phyloP scores from a whole-genome alignment of 768 basidiomycete genomes.

The Lactifluus subvellereus region DNA sequence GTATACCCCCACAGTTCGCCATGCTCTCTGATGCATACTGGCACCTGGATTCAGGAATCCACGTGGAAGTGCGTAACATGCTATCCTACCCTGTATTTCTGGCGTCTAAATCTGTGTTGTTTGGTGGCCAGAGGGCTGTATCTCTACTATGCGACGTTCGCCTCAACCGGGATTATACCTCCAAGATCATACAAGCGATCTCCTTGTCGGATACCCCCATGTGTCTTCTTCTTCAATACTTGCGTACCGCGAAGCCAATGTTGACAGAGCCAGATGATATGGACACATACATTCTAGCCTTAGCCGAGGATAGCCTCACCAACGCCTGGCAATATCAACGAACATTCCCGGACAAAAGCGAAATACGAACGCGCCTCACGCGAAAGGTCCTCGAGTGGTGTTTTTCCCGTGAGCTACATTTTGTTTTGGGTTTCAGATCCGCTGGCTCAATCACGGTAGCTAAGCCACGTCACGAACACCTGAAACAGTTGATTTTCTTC shows the following conservation, averaged over 20 bases:
- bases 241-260: slow-evolving; percentile 68
- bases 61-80: slow-evolving; percentile 49
- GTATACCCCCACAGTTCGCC: slow-evolving; percentile 72
- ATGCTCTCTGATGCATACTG: slow-evolving; percentile 81
- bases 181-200: slow-evolving; percentile 70
- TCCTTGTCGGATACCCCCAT: slow-evolving; percentile 41
- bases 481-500: slow-evolving; percentile 58
- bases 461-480: slow-evolving; percentile 39
- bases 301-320: slow-evolving; percentile 56
- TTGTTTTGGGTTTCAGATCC: not conserved
- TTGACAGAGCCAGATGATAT: slow-evolving; percentile 66
- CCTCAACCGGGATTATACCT: slow-evolving; percentile 67
- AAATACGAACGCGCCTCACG: slow-evolving; percentile 49
- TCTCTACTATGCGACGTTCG: slow-evolving; percentile 68
- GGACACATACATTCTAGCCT: slow-evolving; percentile 60
- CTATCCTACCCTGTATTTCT: not conserved
- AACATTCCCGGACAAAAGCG: slow-evolving; percentile 55
- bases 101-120: not conserved
- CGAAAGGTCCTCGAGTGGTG: slow-evolving; percentile 61
- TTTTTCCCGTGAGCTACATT: slow-evolving; percentile 52
- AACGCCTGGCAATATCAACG: slow-evolving; percentile 76
- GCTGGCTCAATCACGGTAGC: slow-evolving; percentile 5
- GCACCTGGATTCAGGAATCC: slow-evolving; percentile 66
- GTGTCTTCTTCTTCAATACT: slow-evolving; percentile 61
- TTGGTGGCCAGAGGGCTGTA: slow-evolving; percentile 51